Percentiles rank a stretch among this genome's conserved stretches.
phyloP scores from a whole-genome alignment of 306 rosid genomes.

The Rosa multiflora region DNA sequence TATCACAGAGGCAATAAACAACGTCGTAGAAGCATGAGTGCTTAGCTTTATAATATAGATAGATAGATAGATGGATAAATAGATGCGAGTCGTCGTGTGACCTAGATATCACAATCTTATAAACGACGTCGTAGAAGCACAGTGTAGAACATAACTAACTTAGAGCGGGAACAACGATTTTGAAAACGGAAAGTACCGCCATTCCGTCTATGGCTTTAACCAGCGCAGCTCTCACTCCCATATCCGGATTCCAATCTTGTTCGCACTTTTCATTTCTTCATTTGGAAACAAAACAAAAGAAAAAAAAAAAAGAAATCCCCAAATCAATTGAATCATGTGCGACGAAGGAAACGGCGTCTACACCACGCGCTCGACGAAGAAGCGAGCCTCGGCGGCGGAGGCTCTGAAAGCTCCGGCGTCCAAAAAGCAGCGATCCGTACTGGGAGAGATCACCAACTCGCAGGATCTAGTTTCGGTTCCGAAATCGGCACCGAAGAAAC shows the following conservation, averaged over 20 bases:
- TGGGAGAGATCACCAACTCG: conserved; percentile 39
- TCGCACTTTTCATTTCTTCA: neutral
- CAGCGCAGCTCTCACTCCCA: neutral
- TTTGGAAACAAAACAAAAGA: neutral
- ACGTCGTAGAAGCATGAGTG: neutral
- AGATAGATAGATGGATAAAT: no score
- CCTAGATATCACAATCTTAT: no score
- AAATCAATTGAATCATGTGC: neutral
- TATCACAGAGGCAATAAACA: neutral
- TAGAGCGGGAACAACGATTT: conserved; percentile 10
- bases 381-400: conserved; percentile 14
- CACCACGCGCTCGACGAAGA: conserved; percentile 14
- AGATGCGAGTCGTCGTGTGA: no score
- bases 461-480: conserved; percentile 7
- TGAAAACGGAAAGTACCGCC: conserved; percentile 7
- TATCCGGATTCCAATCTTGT: neutral
- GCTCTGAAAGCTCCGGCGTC: conserved; percentile 20
- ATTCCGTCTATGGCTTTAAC: neutral
- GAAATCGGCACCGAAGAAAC: conserved; percentile 15
- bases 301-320: neutral
- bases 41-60: no score
- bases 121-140: neutral
- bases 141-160: neutral
- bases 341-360: conserved; percentile 3
- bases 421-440: conserved; percentile 32